Evolutionary conservation across 2,329 filamentous ascomycete species (phyloP), one percentile per base, ranked within the genome.

Genomic region (Boeremia exigua): DNA sequence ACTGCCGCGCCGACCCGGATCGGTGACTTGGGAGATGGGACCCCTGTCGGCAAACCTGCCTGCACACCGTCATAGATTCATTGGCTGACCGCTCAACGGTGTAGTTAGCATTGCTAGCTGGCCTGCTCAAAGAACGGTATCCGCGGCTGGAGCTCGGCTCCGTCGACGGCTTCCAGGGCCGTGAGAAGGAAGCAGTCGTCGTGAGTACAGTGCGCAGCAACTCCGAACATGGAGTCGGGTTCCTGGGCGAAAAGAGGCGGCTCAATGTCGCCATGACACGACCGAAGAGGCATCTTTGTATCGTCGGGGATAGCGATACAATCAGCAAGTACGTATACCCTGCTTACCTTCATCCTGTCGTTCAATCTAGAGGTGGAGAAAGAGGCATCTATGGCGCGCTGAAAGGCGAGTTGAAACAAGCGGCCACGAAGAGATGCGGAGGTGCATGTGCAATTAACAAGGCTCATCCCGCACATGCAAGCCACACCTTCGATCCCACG

Each of bases 241-340:
- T 99, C 70, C 79, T 99, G 33, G 91, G 87, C 12, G 95, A 99
- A 78, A 96, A 93, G 81, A 85, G 95, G 61, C 84, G 95, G 59
- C 79, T 99, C 62, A 99, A 99, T 73, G 93, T 98, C 66, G 94
- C 95, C 48, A 98, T 99, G 93, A 99, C 95, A 59, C 86, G 95
- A 63, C 92, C 95, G 6, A 94, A 90, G 79, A 86, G 95, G 65
- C 94, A 95, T 71, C 81, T 99, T 38, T 95, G 91, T 60, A 84
- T 99, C 15, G 89, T 97, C 68, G 95, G 94, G 39, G 95, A 99
- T 75, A 95, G 92, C 56, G 95, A 97, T 74, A 98, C 94, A 3
- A 91, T 96, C 51, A 88, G 88, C 76, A 87, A 85, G 90, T 96
- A 81, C 84, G 90, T 86, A 42, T 34, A 9, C 10, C 25, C 30